Evolutionary conservation across 768 basidiomycete species (phyloP).

Genomic region (Mycena galericulata): DNA sequence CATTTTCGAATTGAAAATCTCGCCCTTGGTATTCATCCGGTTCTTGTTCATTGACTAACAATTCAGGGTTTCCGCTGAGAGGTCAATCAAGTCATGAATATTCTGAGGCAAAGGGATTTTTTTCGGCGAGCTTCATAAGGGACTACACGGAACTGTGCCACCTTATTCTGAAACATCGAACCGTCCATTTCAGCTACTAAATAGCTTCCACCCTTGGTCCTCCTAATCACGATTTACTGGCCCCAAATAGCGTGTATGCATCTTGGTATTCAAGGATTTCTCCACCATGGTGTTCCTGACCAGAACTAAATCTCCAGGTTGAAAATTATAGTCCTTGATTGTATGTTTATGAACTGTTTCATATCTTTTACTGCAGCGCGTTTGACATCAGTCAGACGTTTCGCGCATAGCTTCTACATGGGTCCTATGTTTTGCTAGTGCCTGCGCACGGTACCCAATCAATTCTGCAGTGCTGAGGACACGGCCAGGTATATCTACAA

Average conservation of each 20-base stretch:
- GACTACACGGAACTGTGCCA: slow-evolving; percentile 22
- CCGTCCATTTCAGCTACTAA: slow-evolving; percentile 3
- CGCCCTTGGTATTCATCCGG: not conserved
- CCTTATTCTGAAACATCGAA: slow-evolving; percentile 16
- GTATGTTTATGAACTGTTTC: slow-evolving; percentile 29
- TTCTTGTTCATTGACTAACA: not conserved
- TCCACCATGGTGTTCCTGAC: slow-evolving; percentile 4
- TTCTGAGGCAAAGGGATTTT: not conserved
- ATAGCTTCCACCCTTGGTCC: slow-evolving; percentile 9
- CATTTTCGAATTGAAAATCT: slow-evolving; percentile 11
- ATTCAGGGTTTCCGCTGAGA: not conserved
- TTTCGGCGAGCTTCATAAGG: slow-evolving; percentile 7
- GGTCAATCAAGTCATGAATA: slow-evolving; percentile 17
- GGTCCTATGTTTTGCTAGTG: slow-evolving; percentile 34
- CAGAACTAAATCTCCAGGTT: slow-evolving; percentile 29
- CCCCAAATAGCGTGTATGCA: slow-evolving; percentile 30
- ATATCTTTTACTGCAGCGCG: slow-evolving; percentile 31
- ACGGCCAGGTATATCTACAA: slow-evolving; percentile 35
- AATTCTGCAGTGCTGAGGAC: slow-evolving; percentile 34
- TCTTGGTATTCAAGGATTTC: slow-evolving; percentile 12
- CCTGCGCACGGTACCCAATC: slow-evolving; percentile 36
- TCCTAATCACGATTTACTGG: slow-evolving; percentile 31
- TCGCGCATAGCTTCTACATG: not conserved
- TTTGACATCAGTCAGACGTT: slow-evolving; percentile 25
- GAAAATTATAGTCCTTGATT: slow-evolving; percentile 30